phyloP scores from a whole-genome alignment of 257 asterid species.

The Primulina eburnea region DNA sequence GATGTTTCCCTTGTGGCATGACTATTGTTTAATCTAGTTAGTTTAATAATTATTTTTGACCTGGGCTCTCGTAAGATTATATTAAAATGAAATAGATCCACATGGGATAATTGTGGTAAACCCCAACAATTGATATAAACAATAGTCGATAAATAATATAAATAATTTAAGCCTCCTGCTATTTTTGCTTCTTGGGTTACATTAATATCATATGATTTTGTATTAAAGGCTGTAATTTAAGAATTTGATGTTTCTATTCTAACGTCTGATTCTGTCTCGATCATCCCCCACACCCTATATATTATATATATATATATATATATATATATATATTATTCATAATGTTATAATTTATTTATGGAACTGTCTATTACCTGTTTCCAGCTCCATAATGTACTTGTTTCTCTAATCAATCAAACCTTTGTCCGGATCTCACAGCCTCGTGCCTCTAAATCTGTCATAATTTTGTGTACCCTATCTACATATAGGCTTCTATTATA shows the following conservation, averaged over 20 bases:
- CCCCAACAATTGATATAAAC: slow-evolving; percentile 13
- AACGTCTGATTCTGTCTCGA: slow-evolving; percentile 14
- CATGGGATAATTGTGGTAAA: not conserved
- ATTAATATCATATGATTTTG: slow-evolving; percentile 42
- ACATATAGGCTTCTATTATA: slow-evolving; percentile 27
- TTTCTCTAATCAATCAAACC: slow-evolving; percentile 9
- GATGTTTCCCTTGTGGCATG: too few species aligned
- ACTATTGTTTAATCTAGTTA: too few species aligned
- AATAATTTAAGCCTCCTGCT: slow-evolving; percentile 33
- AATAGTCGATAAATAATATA: slow-evolving; percentile 25
- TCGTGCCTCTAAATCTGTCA: slow-evolving; percentile 61
- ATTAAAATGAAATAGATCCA: not conserved
- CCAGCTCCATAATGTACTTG: slow-evolving; percentile 1
- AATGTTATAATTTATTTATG: slow-evolving; percentile 19
- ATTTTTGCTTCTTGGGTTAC: slow-evolving; percentile 33
- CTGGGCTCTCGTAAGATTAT: too few species aligned
- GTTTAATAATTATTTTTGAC: too few species aligned
- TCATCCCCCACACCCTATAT: not conserved
- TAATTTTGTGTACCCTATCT: slow-evolving; percentile 19
- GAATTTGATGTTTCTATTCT: slow-evolving; percentile 15
- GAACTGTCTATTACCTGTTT: not conserved
- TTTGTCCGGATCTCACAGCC: slow-evolving; percentile 30
- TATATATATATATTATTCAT: too few species aligned
- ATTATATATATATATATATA: too few species aligned
- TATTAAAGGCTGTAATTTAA: slow-evolving; percentile 27